Percentiles rank a stretch among this genome's conserved stretches.
Conservation (phyloP, 768 basidiomycete species). For the Boletellus sp. region DNA sequence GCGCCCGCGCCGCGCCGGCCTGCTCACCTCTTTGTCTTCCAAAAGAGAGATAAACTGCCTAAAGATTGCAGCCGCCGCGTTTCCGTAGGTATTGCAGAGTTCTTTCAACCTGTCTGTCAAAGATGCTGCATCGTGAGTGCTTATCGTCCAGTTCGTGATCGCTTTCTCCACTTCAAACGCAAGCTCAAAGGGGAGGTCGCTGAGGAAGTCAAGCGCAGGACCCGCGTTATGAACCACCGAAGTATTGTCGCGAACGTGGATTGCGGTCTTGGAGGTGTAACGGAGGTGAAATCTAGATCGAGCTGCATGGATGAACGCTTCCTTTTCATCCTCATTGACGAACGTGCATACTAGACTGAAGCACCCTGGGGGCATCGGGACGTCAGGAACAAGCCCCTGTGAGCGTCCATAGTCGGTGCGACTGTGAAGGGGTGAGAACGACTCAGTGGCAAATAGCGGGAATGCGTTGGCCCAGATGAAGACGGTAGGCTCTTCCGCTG, state of each 20-base stretch:
- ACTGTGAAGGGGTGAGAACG: rapidly evolving
- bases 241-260: slow-evolving; percentile 19
- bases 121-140: slow-evolving; percentile 14
- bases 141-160: slow-evolving; percentile 27
- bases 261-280: not conserved
- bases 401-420: slow-evolving; percentile 14
- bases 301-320: slow-evolving; percentile 28
- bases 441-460: slow-evolving; percentile 24
- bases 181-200: slow-evolving; percentile 30
- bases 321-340: slow-evolving; percentile 18
- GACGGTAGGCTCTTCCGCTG: slow-evolving; percentile 13
- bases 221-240: slow-evolving; percentile 4
- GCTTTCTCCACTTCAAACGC: slow-evolving; percentile 41
- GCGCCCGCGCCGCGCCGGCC: not conserved
- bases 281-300: slow-evolving; percentile 22
- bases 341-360: slow-evolving; percentile 32
- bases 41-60: slow-evolving; percentile 14
- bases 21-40: slow-evolving; percentile 13
- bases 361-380: slow-evolving; percentile 27
- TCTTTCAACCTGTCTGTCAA: slow-evolving; percentile 17
- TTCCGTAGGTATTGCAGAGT: slow-evolving; percentile 15
- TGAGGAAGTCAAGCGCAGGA: slow-evolving; percentile 23
- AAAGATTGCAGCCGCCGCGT: slow-evolving; percentile 24
- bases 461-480: slow-evolving; percentile 35
- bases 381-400: slow-evolving; percentile 26